Conservation (phyloP, 2,329 filamentous ascomycete species). For the Calonectria fujianensis region DNA sequence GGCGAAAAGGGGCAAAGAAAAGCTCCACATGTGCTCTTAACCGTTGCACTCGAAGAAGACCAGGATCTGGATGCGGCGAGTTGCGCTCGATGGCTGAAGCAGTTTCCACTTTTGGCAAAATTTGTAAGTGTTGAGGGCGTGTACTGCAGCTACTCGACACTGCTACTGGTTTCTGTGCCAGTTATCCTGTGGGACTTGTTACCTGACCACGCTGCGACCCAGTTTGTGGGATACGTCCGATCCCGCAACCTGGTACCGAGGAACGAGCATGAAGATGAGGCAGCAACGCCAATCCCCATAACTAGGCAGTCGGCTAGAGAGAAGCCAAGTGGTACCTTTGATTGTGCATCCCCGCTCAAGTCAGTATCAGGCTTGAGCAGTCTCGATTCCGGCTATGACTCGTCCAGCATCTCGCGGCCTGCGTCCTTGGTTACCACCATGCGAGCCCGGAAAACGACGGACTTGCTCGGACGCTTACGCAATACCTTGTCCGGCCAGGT, state of each 20-base stretch:
- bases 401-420: constrained; percentile 49
- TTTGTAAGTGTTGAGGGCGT: constrained; percentile 52
- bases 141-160: constrained; percentile 53
- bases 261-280: constrained; percentile 38
- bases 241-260: constrained; percentile 49
- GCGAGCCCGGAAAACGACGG: constrained; percentile 45
- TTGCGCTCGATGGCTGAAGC: constrained; percentile 54
- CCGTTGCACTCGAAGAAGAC: constrained; percentile 52
- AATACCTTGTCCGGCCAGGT: constrained; percentile 44
- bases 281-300: constrained; percentile 51
- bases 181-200: constrained; percentile 53
- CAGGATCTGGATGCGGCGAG: constrained; percentile 52
- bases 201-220: constrained; percentile 52
- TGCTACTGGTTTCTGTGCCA: constrained; percentile 53
- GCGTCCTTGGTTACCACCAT: constrained; percentile 46
- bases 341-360: constrained; percentile 48
- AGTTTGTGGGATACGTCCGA: constrained; percentile 55
- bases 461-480: constrained; percentile 38
- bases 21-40: constrained; percentile 52
- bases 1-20: constrained; percentile 50
- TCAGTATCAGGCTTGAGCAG: constrained; percentile 51
- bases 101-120: constrained; percentile 54
- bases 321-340: constrained; percentile 42
- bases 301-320: constrained; percentile 40
- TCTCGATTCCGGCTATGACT: constrained; percentile 54